phyloP scores from a whole-genome alignment of 805 yeast species.

The Clavispora phyllophila region DNA sequence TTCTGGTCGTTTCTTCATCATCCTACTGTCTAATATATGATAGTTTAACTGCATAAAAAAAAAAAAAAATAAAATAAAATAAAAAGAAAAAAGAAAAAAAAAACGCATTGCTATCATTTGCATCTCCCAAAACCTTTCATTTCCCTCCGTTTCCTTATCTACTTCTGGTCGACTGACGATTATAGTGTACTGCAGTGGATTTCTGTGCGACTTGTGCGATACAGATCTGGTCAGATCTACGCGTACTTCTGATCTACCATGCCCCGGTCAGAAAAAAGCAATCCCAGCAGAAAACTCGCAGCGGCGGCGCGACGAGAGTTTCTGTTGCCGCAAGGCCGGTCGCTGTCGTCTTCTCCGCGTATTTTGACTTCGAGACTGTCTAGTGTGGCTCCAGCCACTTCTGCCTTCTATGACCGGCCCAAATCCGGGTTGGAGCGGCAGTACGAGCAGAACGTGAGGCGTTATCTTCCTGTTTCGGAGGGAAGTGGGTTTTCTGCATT shows the following conservation, averaged over 20 bases:
- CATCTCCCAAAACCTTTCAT: too few relatives aligned
- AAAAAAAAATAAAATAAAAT: too few relatives aligned
- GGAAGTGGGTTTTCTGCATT: constrained; percentile 9
- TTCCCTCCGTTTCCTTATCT: too few relatives aligned
- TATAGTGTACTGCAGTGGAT: too few relatives aligned
- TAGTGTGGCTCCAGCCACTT: neutral
- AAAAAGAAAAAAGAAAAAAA: too few relatives aligned
- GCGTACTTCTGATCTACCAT: neutral
- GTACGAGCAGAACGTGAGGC: constrained; percentile 11
- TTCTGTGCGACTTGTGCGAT: neutral
- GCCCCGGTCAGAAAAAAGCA: neutral
- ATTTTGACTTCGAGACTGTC: neutral
- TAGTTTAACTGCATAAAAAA: too few relatives aligned
- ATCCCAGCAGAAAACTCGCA: neutral
- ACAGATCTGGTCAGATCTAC: neutral
- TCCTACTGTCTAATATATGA: too few relatives aligned
- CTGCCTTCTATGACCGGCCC: constrained; percentile 10
- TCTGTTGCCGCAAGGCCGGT: neutral
- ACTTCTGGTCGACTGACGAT: too few relatives aligned
- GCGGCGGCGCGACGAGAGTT: neutral
- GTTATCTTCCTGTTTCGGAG: constrained; percentile 7
- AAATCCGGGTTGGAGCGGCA: constrained; percentile 13
- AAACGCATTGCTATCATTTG: too few relatives aligned
- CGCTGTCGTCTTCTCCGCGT: neutral
- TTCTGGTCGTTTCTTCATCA: too few relatives aligned